Conservation (phyloP, 2,329 filamentous ascomycete species). For the Alternaria viburni region DNA sequence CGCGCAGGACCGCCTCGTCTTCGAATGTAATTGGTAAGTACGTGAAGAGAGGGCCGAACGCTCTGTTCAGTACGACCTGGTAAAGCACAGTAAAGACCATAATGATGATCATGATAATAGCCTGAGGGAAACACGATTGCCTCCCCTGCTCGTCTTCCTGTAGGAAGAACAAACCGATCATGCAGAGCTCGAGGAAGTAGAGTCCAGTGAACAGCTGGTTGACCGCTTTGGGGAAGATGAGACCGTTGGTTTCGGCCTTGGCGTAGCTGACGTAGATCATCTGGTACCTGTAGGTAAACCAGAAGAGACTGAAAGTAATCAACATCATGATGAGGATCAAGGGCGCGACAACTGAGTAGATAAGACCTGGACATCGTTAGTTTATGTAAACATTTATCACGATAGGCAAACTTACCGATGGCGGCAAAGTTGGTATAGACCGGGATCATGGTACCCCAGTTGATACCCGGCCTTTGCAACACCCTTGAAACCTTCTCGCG, state of each 20-base stretch:
- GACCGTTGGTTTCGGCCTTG: slow-evolving; percentile 86
- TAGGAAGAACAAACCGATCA: slow-evolving; percentile 90
- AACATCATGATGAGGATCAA: slow-evolving; percentile 92
- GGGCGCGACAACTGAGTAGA: slow-evolving; percentile 88
- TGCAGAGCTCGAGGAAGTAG: slow-evolving; percentile 90
- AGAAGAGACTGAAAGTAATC: slow-evolving; percentile 88
- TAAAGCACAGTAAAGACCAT: slow-evolving; percentile 74
- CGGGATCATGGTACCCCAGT: slow-evolving; percentile 94
- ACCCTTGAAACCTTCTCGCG: slow-evolving; percentile 85
- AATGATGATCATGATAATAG: slow-evolving; percentile 81
- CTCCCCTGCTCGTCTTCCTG: slow-evolving; percentile 63
- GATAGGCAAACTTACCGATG: slow-evolving; percentile 64
- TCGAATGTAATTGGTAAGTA: slow-evolving; percentile 95
- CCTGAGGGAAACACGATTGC: slow-evolving; percentile 74
- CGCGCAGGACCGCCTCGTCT: slow-evolving; percentile 89
- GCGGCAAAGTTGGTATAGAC: slow-evolving; percentile 97
- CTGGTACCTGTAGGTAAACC: slow-evolving; percentile 95
- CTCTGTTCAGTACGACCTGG: slow-evolving; percentile 79
- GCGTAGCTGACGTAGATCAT: slow-evolving; percentile 95
- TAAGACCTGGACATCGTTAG: slow-evolving; percentile 58
- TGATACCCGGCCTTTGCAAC: slow-evolving; percentile 75
- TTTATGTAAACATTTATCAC: neutral
- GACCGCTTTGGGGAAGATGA: slow-evolving; percentile 89
- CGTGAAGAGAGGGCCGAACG: slow-evolving; percentile 83
- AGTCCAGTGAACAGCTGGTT: slow-evolving; percentile 95